Percentiles rank a stretch among this genome's conserved stretches.
Evolutionary conservation across 2,329 filamentous ascomycete species (phyloP).

Genomic region (Aspergillus fumigatus): DNA sequence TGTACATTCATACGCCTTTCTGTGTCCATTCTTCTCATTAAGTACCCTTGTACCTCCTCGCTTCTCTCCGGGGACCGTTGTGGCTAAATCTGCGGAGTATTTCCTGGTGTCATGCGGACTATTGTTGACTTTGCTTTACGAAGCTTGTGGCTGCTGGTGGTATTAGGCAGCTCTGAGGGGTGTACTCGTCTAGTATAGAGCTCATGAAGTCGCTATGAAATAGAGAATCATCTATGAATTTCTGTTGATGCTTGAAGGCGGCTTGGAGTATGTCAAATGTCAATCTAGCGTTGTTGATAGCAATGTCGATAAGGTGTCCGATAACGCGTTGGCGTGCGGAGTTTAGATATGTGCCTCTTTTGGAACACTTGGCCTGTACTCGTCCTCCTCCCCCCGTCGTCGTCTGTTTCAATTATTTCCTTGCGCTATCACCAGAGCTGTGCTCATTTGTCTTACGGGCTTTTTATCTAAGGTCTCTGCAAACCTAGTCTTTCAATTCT

Average conservation of each 20-base stretch:
- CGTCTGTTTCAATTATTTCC: slow-evolving; percentile 4
- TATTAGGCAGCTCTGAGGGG: neutral
- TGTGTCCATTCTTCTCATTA: slow-evolving; percentile 3
- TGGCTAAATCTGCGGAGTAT: neutral
- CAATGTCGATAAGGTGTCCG: neutral
- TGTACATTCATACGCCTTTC: slow-evolving; percentile 14
- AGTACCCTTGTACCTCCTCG: neutral
- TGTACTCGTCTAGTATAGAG: neutral
- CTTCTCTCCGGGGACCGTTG: neutral
- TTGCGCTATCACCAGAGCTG: neutral
- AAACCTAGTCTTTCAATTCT: slow-evolving; percentile 4
- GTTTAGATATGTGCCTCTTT: neutral
- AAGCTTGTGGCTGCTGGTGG: neutral
- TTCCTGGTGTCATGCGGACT: neutral
- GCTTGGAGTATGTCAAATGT: neutral
- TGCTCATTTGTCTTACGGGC: neutral
- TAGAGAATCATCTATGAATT: neutral
- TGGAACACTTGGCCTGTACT: slow-evolving; percentile 18
- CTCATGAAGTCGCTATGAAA: neutral
- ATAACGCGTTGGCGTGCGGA: slow-evolving; percentile 4
- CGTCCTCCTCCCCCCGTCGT: neutral
- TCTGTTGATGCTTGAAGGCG: neutral
- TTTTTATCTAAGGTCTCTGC: neutral
- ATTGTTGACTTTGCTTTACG: neutral
- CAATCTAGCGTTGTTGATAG: neutral